Conservation (phyloP, 768 basidiomycete genomes). For the Termitomyces sp. region DNA sequence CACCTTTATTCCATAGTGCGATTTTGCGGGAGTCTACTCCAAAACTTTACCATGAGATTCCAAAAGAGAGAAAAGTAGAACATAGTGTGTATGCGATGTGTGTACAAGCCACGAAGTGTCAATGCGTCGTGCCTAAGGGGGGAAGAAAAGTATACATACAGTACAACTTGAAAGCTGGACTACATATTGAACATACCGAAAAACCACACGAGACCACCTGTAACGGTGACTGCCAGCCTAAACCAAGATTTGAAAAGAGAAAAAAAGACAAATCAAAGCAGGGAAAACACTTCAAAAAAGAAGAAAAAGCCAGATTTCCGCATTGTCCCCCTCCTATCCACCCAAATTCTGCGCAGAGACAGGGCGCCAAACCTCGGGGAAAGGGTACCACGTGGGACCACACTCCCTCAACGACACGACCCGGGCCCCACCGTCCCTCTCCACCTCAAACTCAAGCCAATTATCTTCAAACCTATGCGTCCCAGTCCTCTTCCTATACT, state of each 20-base stretch:
- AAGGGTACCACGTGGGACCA: conserved; percentile 31
- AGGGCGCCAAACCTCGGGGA: conserved; percentile 34
- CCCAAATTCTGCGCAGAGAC: conserved; percentile 1
- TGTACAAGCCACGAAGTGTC: neutral
- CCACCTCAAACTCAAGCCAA: conserved; percentile 35
- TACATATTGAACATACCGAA: neutral
- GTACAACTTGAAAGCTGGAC: neutral
- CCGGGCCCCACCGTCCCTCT: conserved; percentile 13
- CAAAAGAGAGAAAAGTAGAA: neutral
- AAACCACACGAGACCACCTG: neutral
- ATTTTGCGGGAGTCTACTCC: too few species aligned
- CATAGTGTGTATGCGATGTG: too few species aligned
- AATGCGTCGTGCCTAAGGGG: neutral
- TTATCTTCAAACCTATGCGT: conserved; percentile 34
- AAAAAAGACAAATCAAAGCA: neutral
- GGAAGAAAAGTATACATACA: neutral
- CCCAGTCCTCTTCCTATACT: conserved; percentile 34
- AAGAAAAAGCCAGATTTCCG: neutral
- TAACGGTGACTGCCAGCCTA: neutral
- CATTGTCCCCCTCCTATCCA: neutral
- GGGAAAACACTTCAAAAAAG: neutral
- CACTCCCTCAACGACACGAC: conserved; percentile 23
- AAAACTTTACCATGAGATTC: too few species aligned
- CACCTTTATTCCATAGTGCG: too few species aligned
- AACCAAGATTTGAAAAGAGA: neutral